Conservation (phyloP, 2,329 filamentous ascomycete genomes). For the Trichoderma afroharzianum region DNA sequence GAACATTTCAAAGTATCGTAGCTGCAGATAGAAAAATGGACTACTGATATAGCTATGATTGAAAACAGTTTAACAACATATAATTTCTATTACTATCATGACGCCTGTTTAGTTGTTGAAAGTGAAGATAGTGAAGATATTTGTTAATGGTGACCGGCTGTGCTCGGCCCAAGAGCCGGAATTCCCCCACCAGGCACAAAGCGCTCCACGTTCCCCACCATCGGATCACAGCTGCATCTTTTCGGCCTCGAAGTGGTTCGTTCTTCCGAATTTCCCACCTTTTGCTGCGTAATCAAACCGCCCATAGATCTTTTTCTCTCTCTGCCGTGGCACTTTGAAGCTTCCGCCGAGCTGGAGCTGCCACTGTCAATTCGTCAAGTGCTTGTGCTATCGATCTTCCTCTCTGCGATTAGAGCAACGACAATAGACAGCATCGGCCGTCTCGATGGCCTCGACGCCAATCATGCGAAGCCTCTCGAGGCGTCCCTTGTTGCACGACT, state of each 20-base stretch:
- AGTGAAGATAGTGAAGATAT: neutral
- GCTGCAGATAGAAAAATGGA: neutral
- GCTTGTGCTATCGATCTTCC: neutral
- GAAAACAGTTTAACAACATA: neutral
- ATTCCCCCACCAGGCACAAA: neutral
- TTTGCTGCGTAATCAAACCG: constrained; percentile 3
- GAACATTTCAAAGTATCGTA: neutral
- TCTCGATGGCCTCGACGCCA: neutral
- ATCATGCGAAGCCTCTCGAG: constrained; percentile 26
- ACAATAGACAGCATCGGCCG: neutral
- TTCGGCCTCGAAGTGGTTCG: constrained; percentile 4
- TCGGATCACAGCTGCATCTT: constrained; percentile 6
- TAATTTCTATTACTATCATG: neutral
- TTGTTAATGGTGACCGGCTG: neutral
- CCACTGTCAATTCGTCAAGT: neutral
- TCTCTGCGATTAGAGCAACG: neutral
- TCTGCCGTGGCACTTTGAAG: neutral
- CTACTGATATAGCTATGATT: neutral
- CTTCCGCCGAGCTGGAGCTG: neutral
- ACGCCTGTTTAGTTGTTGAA: no score
- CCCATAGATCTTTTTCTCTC: neutral
- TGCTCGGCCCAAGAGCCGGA: neutral
- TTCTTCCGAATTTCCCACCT: constrained; percentile 3
- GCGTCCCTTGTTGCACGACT: constrained; percentile 12
- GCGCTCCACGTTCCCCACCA: constrained; percentile 3